Evolutionary conservation across 805 yeast genomes (phyloP).

Genomic region (Clavispora vitiphila): DNA sequence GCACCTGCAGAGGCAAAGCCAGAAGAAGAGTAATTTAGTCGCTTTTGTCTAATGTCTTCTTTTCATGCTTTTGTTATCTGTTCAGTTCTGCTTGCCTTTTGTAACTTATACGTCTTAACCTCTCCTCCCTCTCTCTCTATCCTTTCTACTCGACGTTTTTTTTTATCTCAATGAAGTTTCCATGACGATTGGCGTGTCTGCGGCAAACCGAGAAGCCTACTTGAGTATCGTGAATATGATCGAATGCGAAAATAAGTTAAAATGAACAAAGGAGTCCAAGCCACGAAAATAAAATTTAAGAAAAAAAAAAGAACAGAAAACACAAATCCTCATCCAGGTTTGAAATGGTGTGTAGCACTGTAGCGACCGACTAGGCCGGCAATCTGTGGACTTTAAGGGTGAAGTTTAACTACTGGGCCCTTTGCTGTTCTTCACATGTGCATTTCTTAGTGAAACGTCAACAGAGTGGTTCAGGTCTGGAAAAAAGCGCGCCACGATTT

Average conservation of each 20-base stretch:
- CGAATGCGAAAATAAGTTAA: slow-evolving; percentile 3
- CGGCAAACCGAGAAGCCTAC: background rate
- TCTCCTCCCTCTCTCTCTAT: slow-evolving; percentile 1
- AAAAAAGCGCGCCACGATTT: too few relatives aligned
- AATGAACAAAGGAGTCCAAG: slow-evolving; percentile 3
- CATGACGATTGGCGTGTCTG: background rate
- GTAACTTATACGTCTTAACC: slow-evolving; percentile 10
- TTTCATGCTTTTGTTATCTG: slow-evolving; percentile 9
- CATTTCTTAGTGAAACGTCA: background rate
- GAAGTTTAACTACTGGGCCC: too few relatives aligned
- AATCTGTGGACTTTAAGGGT: background rate
- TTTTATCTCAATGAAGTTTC: background rate
- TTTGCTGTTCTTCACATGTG: background rate
- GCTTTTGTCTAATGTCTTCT: background rate
- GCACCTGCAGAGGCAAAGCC: slow-evolving; percentile 20
- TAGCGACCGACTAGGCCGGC: background rate
- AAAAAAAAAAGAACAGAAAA: too few relatives aligned
- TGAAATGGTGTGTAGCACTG: background rate
- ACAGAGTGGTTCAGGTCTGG: too few relatives aligned
- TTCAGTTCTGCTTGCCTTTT: slow-evolving; percentile 15
- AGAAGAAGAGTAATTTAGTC: slow-evolving; percentile 22
- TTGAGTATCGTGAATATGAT: slow-evolving; percentile 3
- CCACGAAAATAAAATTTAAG: background rate
- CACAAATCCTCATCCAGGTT: too few relatives aligned
- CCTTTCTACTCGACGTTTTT: slow-evolving; percentile 1